A percentile compares a stretch with the other conserved stretches of the same genome.
Evolutionary conservation across 345 rosid genomes (phyloP).

Genomic region (Barbarea vulgaris): DNA sequence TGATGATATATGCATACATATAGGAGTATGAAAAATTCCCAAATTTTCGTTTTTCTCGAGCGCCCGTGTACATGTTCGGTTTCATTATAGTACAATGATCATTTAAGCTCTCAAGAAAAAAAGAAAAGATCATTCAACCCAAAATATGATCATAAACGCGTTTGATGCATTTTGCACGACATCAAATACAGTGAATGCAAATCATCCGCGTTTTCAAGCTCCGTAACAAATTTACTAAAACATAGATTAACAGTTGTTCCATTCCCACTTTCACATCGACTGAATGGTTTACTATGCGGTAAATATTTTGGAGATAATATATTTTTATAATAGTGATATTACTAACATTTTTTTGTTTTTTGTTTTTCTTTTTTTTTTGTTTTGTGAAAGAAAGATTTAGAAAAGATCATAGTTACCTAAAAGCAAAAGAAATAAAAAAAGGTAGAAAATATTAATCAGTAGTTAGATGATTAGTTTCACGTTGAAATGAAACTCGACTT

Average conservation of each 20-base stretch:
- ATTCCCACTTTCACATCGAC: neutral
- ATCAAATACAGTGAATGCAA: neutral
- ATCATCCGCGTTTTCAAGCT: neutral
- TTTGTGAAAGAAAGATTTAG: neutral
- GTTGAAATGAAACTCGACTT: constrained; percentile 35
- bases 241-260: neutral
- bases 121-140: neutral
- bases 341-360: neutral
- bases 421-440: constrained; percentile 20
- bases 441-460: constrained; percentile 36
- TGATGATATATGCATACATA: neutral
- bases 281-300: neutral
- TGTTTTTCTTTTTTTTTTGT: too few relatives aligned
- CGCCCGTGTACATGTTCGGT: neutral
- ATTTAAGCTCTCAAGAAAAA: neutral
- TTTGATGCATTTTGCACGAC: neutral
- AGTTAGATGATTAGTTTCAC: constrained; percentile 32
- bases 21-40: neutral
- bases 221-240: neutral
- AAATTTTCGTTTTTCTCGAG: neutral
- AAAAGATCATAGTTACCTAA: neutral
- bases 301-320: neutral
- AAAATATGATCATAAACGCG: neutral
- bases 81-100: neutral
- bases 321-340: neutral